Percentiles rank a stretch among this genome's conserved stretches.
Conservation (phyloP, 1,139 yeast genomes). For the Geotrichum candidum region DNA sequence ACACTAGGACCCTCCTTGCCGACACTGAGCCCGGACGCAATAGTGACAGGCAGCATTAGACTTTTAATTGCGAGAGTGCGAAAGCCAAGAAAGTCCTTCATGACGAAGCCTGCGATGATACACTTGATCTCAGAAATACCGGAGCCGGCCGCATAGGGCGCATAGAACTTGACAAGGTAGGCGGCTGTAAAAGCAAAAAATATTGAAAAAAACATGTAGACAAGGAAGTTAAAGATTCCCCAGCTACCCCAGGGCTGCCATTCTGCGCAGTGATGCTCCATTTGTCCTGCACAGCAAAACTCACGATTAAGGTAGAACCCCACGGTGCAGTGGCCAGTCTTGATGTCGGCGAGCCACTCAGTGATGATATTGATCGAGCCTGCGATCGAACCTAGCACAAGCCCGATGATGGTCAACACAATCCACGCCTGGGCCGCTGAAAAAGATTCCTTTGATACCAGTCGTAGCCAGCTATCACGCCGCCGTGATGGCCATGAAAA, state of each 20-base stretch:
- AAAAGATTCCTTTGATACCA: constrained; percentile 12
- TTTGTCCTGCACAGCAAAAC: constrained; percentile 77
- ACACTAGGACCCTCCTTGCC: constrained; percentile 88
- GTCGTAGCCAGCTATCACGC: constrained; percentile 14
- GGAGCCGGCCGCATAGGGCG: constrained; percentile 93
- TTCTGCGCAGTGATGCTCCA: constrained; percentile 35
- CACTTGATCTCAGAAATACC: constrained; percentile 96
- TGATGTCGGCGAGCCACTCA: constrained; percentile 75
- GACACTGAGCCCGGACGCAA: constrained; percentile 72
- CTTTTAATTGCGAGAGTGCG: constrained; percentile 71
- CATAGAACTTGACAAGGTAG: constrained; percentile 57
- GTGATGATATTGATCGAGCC: constrained; percentile 75
- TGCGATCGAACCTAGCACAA: constrained; percentile 74
- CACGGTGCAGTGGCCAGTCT: constrained; percentile 68
- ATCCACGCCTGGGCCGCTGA: constrained; percentile 66
- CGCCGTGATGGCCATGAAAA: constrained; percentile 5
- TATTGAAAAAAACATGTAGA: constrained; percentile 56
- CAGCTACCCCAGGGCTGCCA: constrained; percentile 36
- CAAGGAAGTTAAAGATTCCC: constrained; percentile 46
- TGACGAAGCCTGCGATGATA: constrained; percentile 83
- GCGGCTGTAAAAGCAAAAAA: constrained; percentile 62
- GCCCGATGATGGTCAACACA: constrained; percentile 67
- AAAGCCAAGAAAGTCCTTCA: constrained; percentile 71
- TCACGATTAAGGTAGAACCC: constrained; percentile 65
- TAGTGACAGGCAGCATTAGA: constrained; percentile 77